A percentile compares a stretch with the other conserved stretches of the same genome.
Conservation (phyloP, 176 grass and related monocot species). For the Areca catechu region DNA sequence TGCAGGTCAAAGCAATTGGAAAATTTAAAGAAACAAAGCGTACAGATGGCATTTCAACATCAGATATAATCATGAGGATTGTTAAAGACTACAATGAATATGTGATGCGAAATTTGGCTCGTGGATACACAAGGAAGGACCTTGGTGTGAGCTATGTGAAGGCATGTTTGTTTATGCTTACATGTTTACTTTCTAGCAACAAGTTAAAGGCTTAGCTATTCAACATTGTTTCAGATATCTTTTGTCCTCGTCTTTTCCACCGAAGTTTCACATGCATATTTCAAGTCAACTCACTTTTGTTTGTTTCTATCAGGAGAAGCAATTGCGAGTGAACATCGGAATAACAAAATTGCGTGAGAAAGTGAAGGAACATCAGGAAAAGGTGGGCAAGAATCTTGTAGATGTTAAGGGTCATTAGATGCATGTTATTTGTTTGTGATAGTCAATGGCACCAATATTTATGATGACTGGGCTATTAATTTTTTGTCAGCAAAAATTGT, state of each 20-base stretch:
- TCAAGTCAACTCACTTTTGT: too few relatives aligned
- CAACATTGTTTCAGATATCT: too few relatives aligned
- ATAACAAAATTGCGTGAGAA: constrained; percentile 21
- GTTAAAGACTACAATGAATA: constrained; percentile 21
- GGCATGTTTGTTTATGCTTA: not conserved
- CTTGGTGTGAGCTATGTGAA: constrained; percentile 21
- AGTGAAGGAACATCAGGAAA: constrained; percentile 22
- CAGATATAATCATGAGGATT: constrained; percentile 23
- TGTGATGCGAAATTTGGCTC: constrained; percentile 17
- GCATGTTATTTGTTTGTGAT: too few relatives aligned
- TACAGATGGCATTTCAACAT: constrained; percentile 21
- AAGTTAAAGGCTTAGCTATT: too few relatives aligned
- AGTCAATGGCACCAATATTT: too few relatives aligned
- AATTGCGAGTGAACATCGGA: constrained; percentile 17
- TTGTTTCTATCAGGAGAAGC: constrained; percentile 10
- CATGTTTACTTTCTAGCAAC: not conserved
- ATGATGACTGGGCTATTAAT: too few relatives aligned
- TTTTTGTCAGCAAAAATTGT: too few relatives aligned
- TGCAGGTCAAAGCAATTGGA: constrained; percentile 15
- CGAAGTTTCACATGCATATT: too few relatives aligned
- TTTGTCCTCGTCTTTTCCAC: too few relatives aligned
- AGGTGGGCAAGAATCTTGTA: constrained; percentile 1
- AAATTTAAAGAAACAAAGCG: constrained; percentile 20
- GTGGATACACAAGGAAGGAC: constrained; percentile 18
- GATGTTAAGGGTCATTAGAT: too few relatives aligned